Conservation (phyloP, 768 basidiomycete species). For the Pulveroboletus sp. region DNA sequence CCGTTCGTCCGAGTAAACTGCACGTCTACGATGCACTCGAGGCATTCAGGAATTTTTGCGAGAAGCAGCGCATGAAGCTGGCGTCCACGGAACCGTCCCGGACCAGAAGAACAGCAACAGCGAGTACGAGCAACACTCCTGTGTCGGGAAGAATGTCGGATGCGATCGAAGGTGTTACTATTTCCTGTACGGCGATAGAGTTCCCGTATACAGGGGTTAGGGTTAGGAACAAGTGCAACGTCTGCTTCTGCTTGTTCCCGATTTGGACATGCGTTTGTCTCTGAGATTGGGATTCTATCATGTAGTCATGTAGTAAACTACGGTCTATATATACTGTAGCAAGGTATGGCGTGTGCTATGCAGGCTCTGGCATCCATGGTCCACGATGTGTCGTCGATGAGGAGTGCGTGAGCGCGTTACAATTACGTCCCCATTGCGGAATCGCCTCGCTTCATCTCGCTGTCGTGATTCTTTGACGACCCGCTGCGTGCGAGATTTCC, state of each 20-base stretch:
- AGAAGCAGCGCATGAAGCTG: constrained; percentile 42
- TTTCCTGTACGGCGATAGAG: neutral
- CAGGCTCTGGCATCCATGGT: no score
- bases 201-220: neutral
- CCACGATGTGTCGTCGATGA: no score
- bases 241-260: constrained; percentile 28
- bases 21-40: constrained; percentile 51
- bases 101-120: neutral
- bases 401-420: no score
- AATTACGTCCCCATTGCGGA: no score
- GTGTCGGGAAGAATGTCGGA: constrained; percentile 11
- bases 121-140: neutral
- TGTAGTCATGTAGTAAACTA: no score
- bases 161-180: constrained; percentile 19
- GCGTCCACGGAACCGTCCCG: constrained; percentile 8
- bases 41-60: constrained; percentile 44
- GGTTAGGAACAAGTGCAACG: constrained; percentile 8
- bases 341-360: no score
- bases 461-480: no score
- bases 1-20: constrained; percentile 50
- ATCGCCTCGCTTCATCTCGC: no score
- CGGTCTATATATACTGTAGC: no score
- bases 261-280: constrained; percentile 28
- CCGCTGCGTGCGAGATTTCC: no score
- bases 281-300: no score